phyloP scores from a whole-genome alignment of 225 moss, liverwort and hornwort species.

The Physcomitrium patens region DNA sequence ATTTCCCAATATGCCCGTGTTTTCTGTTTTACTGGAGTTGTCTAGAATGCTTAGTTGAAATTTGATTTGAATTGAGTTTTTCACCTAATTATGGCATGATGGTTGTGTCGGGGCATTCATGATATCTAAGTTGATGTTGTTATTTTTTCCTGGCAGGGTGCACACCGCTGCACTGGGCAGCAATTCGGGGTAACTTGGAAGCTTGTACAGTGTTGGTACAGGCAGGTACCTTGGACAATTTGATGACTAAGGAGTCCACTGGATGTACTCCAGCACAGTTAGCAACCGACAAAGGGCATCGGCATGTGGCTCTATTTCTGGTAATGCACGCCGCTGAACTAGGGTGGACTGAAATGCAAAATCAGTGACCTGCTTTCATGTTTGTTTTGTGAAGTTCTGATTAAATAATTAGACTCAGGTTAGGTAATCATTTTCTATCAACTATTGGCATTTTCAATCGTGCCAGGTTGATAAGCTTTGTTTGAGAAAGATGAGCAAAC shows the following conservation, averaged over 20 bases:
- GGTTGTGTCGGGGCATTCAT: conserved; percentile 7
- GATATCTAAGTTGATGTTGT: not conserved
- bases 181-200: conserved; percentile 96
- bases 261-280: conserved; percentile 80
- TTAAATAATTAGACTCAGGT: not conserved
- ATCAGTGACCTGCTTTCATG: conserved; percentile 2
- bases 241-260: conserved; percentile 76
- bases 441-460: not conserved
- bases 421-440: not conserved
- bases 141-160: conserved; percentile 61
- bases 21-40: conserved; percentile 12
- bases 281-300: conserved; percentile 90
- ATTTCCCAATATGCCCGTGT: not conserved
- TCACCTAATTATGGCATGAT: conserved; percentile 3
- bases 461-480: conserved; percentile 17
- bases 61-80: not conserved
- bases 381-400: not conserved
- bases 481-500: not conserved
- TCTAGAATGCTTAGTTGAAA: conserved; percentile 1
- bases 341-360: not conserved
- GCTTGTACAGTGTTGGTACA: conserved; percentile 98
- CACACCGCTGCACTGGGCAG: conserved; percentile 97
- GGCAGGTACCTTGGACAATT: conserved; percentile 80
- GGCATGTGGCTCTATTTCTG: conserved; percentile 92
- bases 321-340: conserved; percentile 39